These are phyloP conservation scores for Verbascum thapsus DNA, from an alignment of 257 asterid genomes.

Conservation along the genomic window DNA sequence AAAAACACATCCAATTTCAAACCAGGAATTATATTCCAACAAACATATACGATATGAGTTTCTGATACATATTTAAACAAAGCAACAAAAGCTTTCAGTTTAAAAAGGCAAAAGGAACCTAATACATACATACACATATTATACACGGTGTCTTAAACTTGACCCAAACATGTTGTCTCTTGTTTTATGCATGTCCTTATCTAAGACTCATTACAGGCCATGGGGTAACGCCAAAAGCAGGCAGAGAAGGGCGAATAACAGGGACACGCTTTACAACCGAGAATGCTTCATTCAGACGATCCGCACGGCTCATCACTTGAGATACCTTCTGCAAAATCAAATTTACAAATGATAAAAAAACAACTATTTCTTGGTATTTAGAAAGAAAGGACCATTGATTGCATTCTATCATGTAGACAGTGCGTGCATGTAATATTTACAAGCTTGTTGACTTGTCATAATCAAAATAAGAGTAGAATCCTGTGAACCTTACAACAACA, in stretches of 20 bases:
- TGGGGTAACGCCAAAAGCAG: conserved; percentile 55
- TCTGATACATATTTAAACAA: too few species aligned
- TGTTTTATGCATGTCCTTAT: conserved; percentile 39
- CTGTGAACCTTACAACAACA: too few species aligned
- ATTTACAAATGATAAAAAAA: too few species aligned
- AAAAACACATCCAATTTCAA: too few species aligned
- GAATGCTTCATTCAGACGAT: conserved; percentile 91
- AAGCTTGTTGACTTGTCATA: too few species aligned
- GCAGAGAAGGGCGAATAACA: conserved; percentile 73
- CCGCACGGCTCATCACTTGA: conserved; percentile 90
- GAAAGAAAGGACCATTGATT: too few species aligned
- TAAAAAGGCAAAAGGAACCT: conserved; percentile 20
- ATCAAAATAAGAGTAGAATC: too few species aligned
- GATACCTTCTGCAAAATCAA: conserved; percentile 71
- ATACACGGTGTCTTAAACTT: conserved; percentile 32
- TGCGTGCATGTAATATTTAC: too few species aligned
- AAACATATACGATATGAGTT: conserved; percentile 16
- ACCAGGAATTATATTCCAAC: conserved; percentile 18
- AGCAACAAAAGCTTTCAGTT: conserved; percentile 31
- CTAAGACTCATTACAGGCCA: conserved; percentile 79
- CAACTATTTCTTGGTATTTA: too few species aligned
- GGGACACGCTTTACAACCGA: conserved; percentile 88
- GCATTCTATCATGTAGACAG: too few species aligned
- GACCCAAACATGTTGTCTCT: conserved; percentile 25
- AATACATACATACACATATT: conserved; percentile 32